Conservation (phyloP, 495 filamentous ascomycete genomes). For the Aspergillus ellipticus region DNA sequence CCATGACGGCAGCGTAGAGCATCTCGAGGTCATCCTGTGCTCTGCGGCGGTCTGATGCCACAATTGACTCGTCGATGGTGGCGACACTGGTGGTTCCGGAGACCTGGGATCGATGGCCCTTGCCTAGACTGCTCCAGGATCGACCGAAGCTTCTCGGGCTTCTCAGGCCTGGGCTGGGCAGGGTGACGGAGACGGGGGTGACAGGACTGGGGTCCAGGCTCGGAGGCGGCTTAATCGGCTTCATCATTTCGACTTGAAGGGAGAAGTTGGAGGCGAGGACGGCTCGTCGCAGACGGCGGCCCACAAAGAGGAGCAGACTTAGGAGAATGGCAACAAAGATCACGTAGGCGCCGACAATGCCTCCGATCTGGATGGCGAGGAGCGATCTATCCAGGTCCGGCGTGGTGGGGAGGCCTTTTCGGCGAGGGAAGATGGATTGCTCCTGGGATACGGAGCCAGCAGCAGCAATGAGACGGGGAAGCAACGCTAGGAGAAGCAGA, state of each 20-base stretch:
- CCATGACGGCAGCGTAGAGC: slow-evolving; percentile 88
- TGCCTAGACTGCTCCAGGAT: slow-evolving; percentile 43
- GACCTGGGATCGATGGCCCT: slow-evolving; percentile 31
- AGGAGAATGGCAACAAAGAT: slow-evolving; percentile 67
- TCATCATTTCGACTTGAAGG: slow-evolving; percentile 61
- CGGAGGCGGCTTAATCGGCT: slow-evolving; percentile 47
- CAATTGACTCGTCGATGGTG: slow-evolving; percentile 70
- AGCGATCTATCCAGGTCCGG: slow-evolving; percentile 47
- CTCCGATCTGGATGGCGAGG: slow-evolving; percentile 71
- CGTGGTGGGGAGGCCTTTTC: slow-evolving; percentile 8
- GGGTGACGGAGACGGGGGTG: slow-evolving; percentile 35
- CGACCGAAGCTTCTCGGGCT: slow-evolving; percentile 29
- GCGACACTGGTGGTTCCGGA: slow-evolving; percentile 48
- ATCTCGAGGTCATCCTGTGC: slow-evolving; percentile 80
- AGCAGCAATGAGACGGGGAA: slow-evolving; percentile 15
- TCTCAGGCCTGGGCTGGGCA: slow-evolving; percentile 39
- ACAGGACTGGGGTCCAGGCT: slow-evolving; percentile 47
- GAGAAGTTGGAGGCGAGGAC: slow-evolving; percentile 50
- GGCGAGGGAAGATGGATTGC: slow-evolving; percentile 4
- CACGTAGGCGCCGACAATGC: slow-evolving; percentile 76
- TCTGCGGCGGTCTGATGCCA: slow-evolving; percentile 66
- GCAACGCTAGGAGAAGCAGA: slow-evolving; percentile 6
- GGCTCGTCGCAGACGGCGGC: slow-evolving; percentile 53
- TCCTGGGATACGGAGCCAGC: slow-evolving; percentile 16
- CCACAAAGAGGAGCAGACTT: slow-evolving; percentile 60